Conservation (phyloP, 371 early-diverging fungal genomes). For the Mucor circinelloides region DNA sequence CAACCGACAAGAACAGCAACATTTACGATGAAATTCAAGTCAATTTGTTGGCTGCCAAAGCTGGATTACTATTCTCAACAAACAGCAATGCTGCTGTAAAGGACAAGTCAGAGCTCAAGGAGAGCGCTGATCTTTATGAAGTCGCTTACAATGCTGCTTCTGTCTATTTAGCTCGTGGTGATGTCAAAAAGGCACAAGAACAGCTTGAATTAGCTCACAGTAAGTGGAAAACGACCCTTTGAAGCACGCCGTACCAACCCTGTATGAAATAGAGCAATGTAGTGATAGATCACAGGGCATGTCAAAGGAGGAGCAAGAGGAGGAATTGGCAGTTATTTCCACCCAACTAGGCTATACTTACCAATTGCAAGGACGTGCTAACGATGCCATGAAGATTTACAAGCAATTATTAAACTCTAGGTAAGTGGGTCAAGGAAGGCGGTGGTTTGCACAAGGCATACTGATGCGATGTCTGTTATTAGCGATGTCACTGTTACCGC, state of each 20-base stretch:
- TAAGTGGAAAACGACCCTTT: slow-evolving; percentile 29
- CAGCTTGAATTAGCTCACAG: slow-evolving; percentile 59
- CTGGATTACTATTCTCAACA: slow-evolving; percentile 59
- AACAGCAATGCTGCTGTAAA: slow-evolving; percentile 12
- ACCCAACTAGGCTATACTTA: slow-evolving; percentile 76
- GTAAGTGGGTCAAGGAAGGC: slow-evolving; percentile 34
- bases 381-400: slow-evolving; percentile 68
- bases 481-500: slow-evolving; percentile 60
- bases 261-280: slow-evolving; percentile 33
- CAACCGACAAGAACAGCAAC: slow-evolving; percentile 33
- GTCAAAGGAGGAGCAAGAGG: slow-evolving; percentile 68
- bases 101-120: slow-evolving; percentile 15
- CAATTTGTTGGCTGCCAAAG: slow-evolving; percentile 71
- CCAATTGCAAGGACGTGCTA: slow-evolving; percentile 62
- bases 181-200: slow-evolving; percentile 57
- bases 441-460: background rate
- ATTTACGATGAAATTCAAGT: slow-evolving; percentile 46
- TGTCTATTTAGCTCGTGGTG: slow-evolving; percentile 56
- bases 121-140: slow-evolving; percentile 60
- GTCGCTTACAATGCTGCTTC: slow-evolving; percentile 74
- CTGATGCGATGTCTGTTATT: background rate
- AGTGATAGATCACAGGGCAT: slow-evolving; percentile 35
- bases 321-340: slow-evolving; percentile 69
- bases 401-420: slow-evolving; percentile 59
- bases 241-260: background rate